A percentile compares a stretch with the other conserved stretches of the same genome.
phyloP scores from a whole-genome alignment of 345 rosid species.

The Angophora floribunda region DNA sequence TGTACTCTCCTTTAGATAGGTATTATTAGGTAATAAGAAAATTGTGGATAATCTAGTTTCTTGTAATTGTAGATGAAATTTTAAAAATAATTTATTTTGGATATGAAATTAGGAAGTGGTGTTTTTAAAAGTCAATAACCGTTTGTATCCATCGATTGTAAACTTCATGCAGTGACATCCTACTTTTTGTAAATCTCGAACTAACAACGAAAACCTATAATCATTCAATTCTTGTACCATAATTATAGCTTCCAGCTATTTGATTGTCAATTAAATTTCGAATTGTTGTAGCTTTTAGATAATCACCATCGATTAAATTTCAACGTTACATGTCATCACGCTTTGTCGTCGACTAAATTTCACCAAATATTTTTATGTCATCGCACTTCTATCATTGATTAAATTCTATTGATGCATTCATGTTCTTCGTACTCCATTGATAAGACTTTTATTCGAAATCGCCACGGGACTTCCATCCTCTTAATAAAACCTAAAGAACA shows the following conservation, averaged over 20 bases:
- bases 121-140: background rate
- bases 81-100: too few species aligned
- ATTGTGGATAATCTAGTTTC: background rate
- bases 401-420: background rate
- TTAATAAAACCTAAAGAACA: background rate
- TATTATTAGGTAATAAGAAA: background rate
- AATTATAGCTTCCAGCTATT: too few species aligned
- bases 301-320: background rate
- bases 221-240: too few species aligned
- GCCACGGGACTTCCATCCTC: background rate
- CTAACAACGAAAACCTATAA: too few species aligned
- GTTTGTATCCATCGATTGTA: too few species aligned
- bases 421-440: rapidly evolving
- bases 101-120: background rate
- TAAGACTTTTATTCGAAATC: rapidly evolving
- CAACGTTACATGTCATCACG: background rate
- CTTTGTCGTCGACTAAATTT: background rate
- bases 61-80: background rate
- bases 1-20: background rate
- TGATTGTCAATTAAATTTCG: rapidly evolving
- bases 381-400: background rate
- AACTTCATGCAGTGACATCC: background rate
- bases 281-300: rapidly evolving
- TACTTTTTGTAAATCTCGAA: background rate
- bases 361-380: background rate